These are phyloP conservation scores for Schizophyllum commune DNA, from an alignment of 1,284 basidiomycete genomes.

Conservation along the genomic window DNA sequence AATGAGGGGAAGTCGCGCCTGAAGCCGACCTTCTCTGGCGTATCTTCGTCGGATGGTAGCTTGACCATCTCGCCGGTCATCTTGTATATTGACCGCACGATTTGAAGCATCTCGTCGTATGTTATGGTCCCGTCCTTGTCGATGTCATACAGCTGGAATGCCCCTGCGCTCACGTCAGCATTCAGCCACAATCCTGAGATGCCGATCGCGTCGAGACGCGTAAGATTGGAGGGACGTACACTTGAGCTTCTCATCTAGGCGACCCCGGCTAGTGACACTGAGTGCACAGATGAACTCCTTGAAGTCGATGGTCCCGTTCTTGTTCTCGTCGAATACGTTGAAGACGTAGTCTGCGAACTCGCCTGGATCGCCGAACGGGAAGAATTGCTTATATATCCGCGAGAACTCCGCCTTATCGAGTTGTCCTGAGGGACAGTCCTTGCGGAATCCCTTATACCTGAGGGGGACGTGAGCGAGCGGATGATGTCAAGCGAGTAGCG, in stretches of 20 bases:
- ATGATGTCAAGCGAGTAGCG: slow-evolving; percentile 4
- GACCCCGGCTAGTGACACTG: slow-evolving; percentile 88
- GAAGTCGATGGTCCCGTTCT: slow-evolving; percentile 95
- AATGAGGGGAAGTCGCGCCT: slow-evolving; percentile 5
- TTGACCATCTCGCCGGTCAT: slow-evolving; percentile 99
- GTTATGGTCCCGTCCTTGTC: slow-evolving; percentile 96
- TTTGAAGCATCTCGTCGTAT: slow-evolving; percentile 97
- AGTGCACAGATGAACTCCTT: slow-evolving; percentile 99
- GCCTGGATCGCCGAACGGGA: slow-evolving; percentile 96
- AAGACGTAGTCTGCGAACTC: slow-evolving; percentile 99
- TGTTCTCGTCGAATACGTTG: slow-evolving; percentile 95
- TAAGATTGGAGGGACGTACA: slow-evolving; percentile 50
- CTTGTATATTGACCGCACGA: slow-evolving; percentile 95
- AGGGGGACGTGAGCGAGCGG: slow-evolving; percentile 1
- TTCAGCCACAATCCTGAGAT: slow-evolving; percentile 5
- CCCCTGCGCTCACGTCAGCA: slow-evolving; percentile 57
- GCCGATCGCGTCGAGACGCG: background rate
- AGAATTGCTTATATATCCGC: slow-evolving; percentile 99
- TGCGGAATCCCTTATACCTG: slow-evolving; percentile 98
- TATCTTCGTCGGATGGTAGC: slow-evolving; percentile 95
- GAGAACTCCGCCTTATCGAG: slow-evolving; percentile 96
- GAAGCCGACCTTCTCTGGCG: slow-evolving; percentile 83
- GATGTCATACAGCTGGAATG: slow-evolving; percentile 99
- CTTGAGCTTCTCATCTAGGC: slow-evolving; percentile 97
- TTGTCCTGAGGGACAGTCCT: slow-evolving; percentile 96